Base-by-base conservation (phyloP, 2,329 filamentous ascomycete genomes). In the Aspergillus phoenicis region DNA sequence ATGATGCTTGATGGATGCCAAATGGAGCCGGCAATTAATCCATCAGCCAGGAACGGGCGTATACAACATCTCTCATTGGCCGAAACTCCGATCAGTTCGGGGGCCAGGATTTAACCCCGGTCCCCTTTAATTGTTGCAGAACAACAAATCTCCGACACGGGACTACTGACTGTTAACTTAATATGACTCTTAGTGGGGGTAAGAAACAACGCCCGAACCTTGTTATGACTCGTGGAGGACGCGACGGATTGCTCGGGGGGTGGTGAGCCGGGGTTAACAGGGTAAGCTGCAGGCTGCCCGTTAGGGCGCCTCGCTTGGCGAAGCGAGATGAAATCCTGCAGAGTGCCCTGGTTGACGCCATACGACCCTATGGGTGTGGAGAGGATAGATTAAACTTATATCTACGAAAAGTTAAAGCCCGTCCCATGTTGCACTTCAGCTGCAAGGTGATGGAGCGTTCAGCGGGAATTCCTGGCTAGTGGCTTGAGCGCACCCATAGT, bases 21-120 rank as follows among this genome's bases (percentile, higher is more conserved):
- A 36, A 11, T 36, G 33, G 13, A 24, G 13, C 26, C 22, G 45
- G 22, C 45, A 26, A 17, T 30, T 8, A 30, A 49, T 17, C 26
- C n/a, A 28, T 4, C 47, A n/a, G 26, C 39, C 53, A 56, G 53
- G 53, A 36, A 56, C 53, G 53, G 53, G 17, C 2, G 20, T 56
- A 47, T 47, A 20, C 17, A 15, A 5, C n/a, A 6, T 24, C 28
- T 10, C 33, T 56, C 39, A 56, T 56, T 56, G 53, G 53, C 26
- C 13, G 15, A 5, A 26, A 22, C 53, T 43, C 53, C 53, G 53
- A 47, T 24, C 26, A 11, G 2, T 28, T 17, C 26, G 26, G 45
- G 22, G 45, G 45, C 22, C 24, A 30, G 47, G 47, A 33, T 51
- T 51, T 33, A 20, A 15, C n/a, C 47, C 24, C 10, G 47, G 26